These are phyloP conservation scores for Yamadazyma aaseri DNA, from an alignment of 1,139 yeast species.

Conservation along the genomic window DNA sequence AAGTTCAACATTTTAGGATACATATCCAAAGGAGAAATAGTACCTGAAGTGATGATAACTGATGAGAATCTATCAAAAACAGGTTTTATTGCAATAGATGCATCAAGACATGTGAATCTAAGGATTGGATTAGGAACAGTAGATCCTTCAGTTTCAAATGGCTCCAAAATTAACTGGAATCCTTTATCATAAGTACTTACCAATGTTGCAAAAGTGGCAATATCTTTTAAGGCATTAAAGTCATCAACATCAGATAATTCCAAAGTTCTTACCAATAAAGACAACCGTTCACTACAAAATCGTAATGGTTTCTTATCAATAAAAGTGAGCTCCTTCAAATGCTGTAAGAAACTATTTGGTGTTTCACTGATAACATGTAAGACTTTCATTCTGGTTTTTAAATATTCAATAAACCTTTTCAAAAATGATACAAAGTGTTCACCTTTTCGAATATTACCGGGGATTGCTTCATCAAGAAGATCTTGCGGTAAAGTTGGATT, in stretches of 20 bases:
- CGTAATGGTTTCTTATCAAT: slow-evolving; percentile 89
- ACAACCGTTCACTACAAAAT: slow-evolving; percentile 88
- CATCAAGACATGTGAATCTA: slow-evolving; percentile 92
- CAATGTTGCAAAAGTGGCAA: slow-evolving; percentile 94
- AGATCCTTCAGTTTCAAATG: slow-evolving; percentile 94
- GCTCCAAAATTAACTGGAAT: slow-evolving; percentile 86
- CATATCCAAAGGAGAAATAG: slow-evolving; percentile 98
- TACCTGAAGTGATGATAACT: slow-evolving; percentile 93
- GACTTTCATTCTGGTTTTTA: slow-evolving; percentile 96
- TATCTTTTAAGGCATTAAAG: slow-evolving; percentile 87
- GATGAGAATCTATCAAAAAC: slow-evolving; percentile 93
- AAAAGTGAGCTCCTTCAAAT: slow-evolving; percentile 86
- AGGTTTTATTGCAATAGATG: slow-evolving; percentile 96
- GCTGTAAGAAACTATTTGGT: slow-evolving; percentile 88
- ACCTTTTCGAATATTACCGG: slow-evolving; percentile 92
- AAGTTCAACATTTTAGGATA: slow-evolving; percentile 96
- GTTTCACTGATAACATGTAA: slow-evolving; percentile 96
- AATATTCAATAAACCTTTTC: slow-evolving; percentile 87
- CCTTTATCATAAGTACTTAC: slow-evolving; percentile 95
- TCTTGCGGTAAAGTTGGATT: slow-evolving; percentile 88
- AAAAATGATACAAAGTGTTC: slow-evolving; percentile 94
- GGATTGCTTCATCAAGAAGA: slow-evolving; percentile 85
- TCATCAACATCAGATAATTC: slow-evolving; percentile 90
- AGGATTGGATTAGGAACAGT: slow-evolving; percentile 98
- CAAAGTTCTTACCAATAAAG: slow-evolving; percentile 82